phyloP scores from a whole-genome alignment of 116 monocot species.

The Thalassia testudinum region DNA sequence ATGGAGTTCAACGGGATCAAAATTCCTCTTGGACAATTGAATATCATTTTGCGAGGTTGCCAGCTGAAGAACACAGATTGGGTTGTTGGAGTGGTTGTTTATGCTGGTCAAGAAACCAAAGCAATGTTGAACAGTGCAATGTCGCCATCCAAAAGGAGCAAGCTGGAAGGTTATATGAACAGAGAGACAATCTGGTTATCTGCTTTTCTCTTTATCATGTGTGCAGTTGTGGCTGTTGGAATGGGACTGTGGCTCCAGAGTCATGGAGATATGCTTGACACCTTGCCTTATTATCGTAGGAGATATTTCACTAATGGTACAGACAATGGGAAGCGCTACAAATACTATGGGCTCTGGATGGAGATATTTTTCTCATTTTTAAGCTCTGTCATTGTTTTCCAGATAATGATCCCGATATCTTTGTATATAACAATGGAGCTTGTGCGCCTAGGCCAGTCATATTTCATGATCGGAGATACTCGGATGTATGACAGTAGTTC shows the following conservation, averaged over 20 bases:
- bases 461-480: slow-evolving; percentile 78
- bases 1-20: slow-evolving; percentile 70
- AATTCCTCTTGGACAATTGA: slow-evolving; percentile 71
- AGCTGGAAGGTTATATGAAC: slow-evolving; percentile 76
- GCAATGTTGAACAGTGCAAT: slow-evolving; percentile 79
- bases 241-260: slow-evolving; percentile 72
- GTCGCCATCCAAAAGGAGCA: slow-evolving; percentile 85
- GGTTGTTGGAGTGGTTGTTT: slow-evolving; percentile 75
- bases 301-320: slow-evolving; percentile 45
- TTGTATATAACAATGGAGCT: slow-evolving; percentile 91
- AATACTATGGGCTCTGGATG: slow-evolving; percentile 65
- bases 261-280: slow-evolving; percentile 41
- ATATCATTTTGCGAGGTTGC: slow-evolving; percentile 72
- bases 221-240: slow-evolving; percentile 72
- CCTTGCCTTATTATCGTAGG: slow-evolving; percentile 65
- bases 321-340: slow-evolving; percentile 51
- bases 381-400: slow-evolving; percentile 76
- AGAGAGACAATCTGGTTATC: slow-evolving; percentile 88
- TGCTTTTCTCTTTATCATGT: slow-evolving; percentile 50
- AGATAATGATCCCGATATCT: slow-evolving; percentile 93
- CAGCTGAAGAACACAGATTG: slow-evolving; percentile 77
- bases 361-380: slow-evolving; percentile 84
- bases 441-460: slow-evolving; percentile 78
- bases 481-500: slow-evolving; percentile 57
- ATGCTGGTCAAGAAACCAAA: slow-evolving; percentile 95